Conservation (phyloP, 2,329 filamentous ascomycete species). For the Cytospora piceicola region DNA sequence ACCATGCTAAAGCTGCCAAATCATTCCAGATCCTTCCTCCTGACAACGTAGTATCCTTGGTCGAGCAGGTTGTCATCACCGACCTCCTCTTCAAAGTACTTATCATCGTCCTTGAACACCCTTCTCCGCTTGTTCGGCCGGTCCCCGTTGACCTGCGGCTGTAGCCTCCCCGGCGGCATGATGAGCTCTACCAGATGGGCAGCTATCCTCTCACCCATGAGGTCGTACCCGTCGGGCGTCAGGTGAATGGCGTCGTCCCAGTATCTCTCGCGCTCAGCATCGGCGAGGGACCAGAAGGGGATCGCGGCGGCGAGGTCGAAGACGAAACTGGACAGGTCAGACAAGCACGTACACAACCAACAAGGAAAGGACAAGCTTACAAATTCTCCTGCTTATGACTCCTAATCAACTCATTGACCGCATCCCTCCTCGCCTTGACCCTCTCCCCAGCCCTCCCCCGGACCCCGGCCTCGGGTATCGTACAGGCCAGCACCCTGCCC, state of each 20-base stretch:
- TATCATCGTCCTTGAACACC: slow-evolving; percentile 45
- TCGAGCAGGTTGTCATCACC: slow-evolving; percentile 51
- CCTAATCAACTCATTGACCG: slow-evolving; percentile 55
- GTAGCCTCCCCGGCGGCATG: slow-evolving; percentile 39
- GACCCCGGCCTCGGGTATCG: slow-evolving; percentile 54
- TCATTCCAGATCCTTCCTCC: slow-evolving; percentile 55
- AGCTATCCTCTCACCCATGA: slow-evolving; percentile 63
- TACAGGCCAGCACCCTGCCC: slow-evolving; percentile 60
- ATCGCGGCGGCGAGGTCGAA: slow-evolving; percentile 61
- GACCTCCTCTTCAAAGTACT: slow-evolving; percentile 54
- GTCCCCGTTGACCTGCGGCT: slow-evolving; percentile 38
- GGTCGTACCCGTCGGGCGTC: slow-evolving; percentile 61
- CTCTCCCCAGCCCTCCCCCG: slow-evolving; percentile 29
- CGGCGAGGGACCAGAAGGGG: slow-evolving; percentile 55
- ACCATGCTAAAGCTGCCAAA: too few relatives aligned
- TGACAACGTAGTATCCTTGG: slow-evolving; percentile 59
- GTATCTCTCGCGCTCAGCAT: slow-evolving; percentile 50
- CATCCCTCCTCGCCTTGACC: slow-evolving; percentile 43
- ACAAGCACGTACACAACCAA: neutral
- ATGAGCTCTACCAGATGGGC: slow-evolving; percentile 55
- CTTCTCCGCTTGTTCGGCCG: slow-evolving; percentile 34
- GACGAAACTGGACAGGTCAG: slow-evolving; percentile 47
- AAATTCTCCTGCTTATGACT: slow-evolving; percentile 50
- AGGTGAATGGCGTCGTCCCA: slow-evolving; percentile 68
- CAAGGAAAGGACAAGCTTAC: slow-evolving; percentile 44